Conservation (phyloP, 2,329 filamentous ascomycete genomes). For the Trichophyton verrucosum region DNA sequence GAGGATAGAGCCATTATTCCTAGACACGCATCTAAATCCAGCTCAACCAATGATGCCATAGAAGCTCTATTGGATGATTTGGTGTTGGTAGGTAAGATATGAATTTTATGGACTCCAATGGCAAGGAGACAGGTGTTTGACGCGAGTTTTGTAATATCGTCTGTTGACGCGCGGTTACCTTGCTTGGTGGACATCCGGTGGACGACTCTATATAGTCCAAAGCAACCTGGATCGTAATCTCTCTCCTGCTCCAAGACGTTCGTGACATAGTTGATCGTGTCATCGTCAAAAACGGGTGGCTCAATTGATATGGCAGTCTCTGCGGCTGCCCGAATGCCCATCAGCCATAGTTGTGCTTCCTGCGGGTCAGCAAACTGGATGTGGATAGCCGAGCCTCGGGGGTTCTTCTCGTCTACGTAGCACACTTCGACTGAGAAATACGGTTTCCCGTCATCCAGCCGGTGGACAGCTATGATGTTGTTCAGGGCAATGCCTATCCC, state of each 20-base stretch:
- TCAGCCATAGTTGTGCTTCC: constrained; percentile 54
- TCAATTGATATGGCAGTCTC: constrained; percentile 43
- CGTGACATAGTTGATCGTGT: constrained; percentile 50
- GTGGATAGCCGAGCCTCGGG: constrained; percentile 48
- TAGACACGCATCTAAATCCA: constrained; percentile 39
- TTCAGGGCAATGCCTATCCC: constrained; percentile 47
- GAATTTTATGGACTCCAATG: constrained; percentile 56
- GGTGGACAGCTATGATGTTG: constrained; percentile 55
- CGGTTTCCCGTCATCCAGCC: constrained; percentile 53
- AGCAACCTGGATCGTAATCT: constrained; percentile 56
- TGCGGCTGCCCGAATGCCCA: constrained; percentile 48
- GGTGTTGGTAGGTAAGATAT: constrained; percentile 50
- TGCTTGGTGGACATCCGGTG: constrained; percentile 49
- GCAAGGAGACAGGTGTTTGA: constrained; percentile 56
- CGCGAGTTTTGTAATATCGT: constrained; percentile 53
- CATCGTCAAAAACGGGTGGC: constrained; percentile 42
- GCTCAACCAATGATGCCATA: constrained; percentile 41
- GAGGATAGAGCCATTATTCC: constrained; percentile 52
- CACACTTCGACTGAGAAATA: constrained; percentile 57
- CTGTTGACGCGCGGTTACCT: constrained; percentile 46
- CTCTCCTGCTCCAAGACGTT: constrained; percentile 51
- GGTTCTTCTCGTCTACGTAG: constrained; percentile 52
- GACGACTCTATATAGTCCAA: constrained; percentile 57
- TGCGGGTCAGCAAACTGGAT: constrained; percentile 52
- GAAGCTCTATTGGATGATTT: constrained; percentile 45